Evolutionary conservation across 768 basidiomycete genomes (phyloP).

Genomic region (Paxillus rubicundulus): DNA sequence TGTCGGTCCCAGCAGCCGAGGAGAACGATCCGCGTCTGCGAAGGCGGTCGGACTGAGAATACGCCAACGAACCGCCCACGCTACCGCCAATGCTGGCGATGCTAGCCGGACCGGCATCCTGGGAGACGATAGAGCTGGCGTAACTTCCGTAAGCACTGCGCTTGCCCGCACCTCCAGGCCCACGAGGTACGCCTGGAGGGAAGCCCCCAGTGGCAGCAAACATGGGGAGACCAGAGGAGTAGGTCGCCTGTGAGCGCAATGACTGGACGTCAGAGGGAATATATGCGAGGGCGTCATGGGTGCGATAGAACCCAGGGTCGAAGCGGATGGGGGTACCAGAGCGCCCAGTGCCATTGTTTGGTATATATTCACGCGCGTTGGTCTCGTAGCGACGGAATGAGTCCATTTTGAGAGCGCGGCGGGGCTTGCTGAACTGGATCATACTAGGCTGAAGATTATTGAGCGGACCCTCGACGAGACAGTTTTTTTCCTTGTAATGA

Average conservation of each 20-base stretch:
- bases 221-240: slow-evolving; percentile 88
- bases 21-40: slow-evolving; percentile 75
- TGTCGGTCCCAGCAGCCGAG: slow-evolving; percentile 70
- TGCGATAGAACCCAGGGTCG: slow-evolving; percentile 93
- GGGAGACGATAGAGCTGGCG: slow-evolving; percentile 90
- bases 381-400: slow-evolving; percentile 93
- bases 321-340: slow-evolving; percentile 94
- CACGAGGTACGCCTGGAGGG: slow-evolving; percentile 63
- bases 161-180: slow-evolving; percentile 58
- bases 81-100: slow-evolving; percentile 57
- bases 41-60: slow-evolving; percentile 88
- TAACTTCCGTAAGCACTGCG: slow-evolving; percentile 76
- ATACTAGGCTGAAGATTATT: slow-evolving; percentile 96
- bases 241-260: slow-evolving; percentile 93
- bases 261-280: slow-evolving; percentile 96
- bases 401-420: slow-evolving; percentile 89
- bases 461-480: slow-evolving; percentile 93
- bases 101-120: slow-evolving; percentile 72
- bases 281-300: slow-evolving; percentile 90
- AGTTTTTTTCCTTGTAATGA: slow-evolving; percentile 95
- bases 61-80: slow-evolving; percentile 61
- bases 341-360: slow-evolving; percentile 41
- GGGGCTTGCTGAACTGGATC: slow-evolving; percentile 99
- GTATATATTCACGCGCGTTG: slow-evolving; percentile 77
- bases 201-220: slow-evolving; percentile 72